Percentiles rank a stretch among this genome's conserved stretches.
phyloP scores from a whole-genome alignment of 352 stramenopile species.

The Nothophytophthora sp. region DNA sequence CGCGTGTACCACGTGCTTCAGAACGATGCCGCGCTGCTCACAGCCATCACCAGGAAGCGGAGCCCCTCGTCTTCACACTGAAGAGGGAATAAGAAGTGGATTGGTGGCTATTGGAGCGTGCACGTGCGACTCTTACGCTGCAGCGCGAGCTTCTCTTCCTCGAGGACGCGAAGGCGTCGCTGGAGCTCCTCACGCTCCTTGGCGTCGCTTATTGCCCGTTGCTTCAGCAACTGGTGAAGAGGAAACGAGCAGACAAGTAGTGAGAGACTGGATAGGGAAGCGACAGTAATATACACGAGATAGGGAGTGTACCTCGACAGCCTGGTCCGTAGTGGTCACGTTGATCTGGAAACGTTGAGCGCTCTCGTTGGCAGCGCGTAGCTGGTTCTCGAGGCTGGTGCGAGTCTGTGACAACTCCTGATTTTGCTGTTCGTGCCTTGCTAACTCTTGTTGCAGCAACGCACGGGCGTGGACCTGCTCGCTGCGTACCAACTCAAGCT shows the following conservation, averaged over 20 bases:
- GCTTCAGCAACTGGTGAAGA: conserved; percentile 41
- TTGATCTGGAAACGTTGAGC: conserved; percentile 34
- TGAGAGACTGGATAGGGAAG: no score
- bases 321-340: conserved; percentile 38
- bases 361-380: conserved; percentile 31
- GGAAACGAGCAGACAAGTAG: not conserved
- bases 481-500: conserved; percentile 15
- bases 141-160: conserved; percentile 62
- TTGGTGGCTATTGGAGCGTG: conserved; percentile 46
- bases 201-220: conserved; percentile 41
- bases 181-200: conserved; percentile 64
- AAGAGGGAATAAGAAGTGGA: not conserved
- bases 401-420: conserved; percentile 28
- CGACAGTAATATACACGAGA: no score
- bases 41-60: conserved; percentile 62
- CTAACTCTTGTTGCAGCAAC: conserved; percentile 28
- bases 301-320: conserved; percentile 39
- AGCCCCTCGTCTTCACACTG: conserved; percentile 1
- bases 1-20: conserved; percentile 60
- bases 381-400: conserved; percentile 32
- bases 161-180: conserved; percentile 40
- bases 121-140: conserved; percentile 60
- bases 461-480: conserved; percentile 27
- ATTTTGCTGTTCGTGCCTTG: conserved; percentile 27
- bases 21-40: conserved; percentile 40